Base-by-base conservation (phyloP, 257 asterid genomes). In the Gentiana macrophylla region DNA sequence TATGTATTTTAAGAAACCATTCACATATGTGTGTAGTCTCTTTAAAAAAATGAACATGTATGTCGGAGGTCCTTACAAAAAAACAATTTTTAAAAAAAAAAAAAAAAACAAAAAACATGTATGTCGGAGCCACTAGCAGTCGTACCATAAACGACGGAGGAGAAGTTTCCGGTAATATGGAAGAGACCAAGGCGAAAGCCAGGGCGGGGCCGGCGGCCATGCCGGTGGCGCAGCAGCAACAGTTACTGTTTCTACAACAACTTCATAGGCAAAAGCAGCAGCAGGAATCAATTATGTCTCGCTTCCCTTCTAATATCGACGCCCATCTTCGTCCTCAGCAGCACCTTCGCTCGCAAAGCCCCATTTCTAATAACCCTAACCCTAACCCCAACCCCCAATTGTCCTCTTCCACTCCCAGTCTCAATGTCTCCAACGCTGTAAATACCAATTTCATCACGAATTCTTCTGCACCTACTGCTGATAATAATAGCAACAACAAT, bases 261-360 rank as follows among this genome's bases (percentile, higher is more conserved):
- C 70, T 72, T 65, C 61, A 57, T 32, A 74, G 65, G 60, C 71
- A 72, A 41, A 78, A 77, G 69, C 70, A 91, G 55, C 82, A 94
- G 52, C 81, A 79, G 61, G 86, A 83, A 64, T 92, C 82, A 50
- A 94, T 89, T 48, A 84, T 91, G 67, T 77, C 94, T 45, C 94
- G 92, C n/a, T 91, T 91, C 68, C 98, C 98, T 49, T 86, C 96
- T 54, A 91, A 82, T 71, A 87, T 87, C 70, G 98, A 91, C 72
- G 95, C 80, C 37, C 98, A 84, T 76, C 86, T 91, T 73, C 96
- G 96, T 52, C 94, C 98, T 10, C 83, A 74, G 58, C 89, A 75
- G 55, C 79, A 70, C 61, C 70, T 79, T 47, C 95, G 68, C 6
- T 38, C 72, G 24, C 82, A 65, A 36, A 70, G 45, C 66, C 72